A percentile compares a stretch with the other conserved stretches of the same genome.
phyloP scores from a whole-genome alignment of 2,329 filamentous ascomycete genomes.

The Trichoderma sp. region DNA sequence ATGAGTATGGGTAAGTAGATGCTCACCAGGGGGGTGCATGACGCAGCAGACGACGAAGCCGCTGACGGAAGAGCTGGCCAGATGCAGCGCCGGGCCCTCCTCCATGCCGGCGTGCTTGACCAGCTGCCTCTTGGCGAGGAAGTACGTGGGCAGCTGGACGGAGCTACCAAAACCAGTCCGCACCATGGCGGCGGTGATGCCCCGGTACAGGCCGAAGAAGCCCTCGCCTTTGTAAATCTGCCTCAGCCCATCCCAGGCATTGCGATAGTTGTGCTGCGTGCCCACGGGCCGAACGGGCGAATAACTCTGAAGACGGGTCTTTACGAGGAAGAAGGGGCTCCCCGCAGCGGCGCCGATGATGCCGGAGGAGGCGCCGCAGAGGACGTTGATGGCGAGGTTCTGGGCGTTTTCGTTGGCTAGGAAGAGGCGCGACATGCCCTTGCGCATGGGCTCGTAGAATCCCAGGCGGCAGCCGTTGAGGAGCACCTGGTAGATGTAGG shows the following conservation, averaged over 20 bases:
- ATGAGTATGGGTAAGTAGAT: neutral
- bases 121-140: constrained; percentile 88
- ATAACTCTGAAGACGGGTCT: constrained; percentile 91
- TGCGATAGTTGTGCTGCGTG: constrained; percentile 91
- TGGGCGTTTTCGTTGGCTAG: constrained; percentile 73
- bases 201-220: constrained; percentile 77
- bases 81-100: constrained; percentile 83
- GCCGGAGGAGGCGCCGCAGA: constrained; percentile 84
- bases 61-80: constrained; percentile 82
- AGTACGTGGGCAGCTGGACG: constrained; percentile 95
- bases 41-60: constrained; percentile 96
- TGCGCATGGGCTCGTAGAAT: constrained; percentile 94
- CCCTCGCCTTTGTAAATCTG: constrained; percentile 80
- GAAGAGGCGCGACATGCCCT: constrained; percentile 63
- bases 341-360: constrained; percentile 90
- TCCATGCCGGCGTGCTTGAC: constrained; percentile 81
- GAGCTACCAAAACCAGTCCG: constrained; percentile 93
- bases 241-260: constrained; percentile 76
- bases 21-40: constrained; percentile 90
- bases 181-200: constrained; percentile 91
- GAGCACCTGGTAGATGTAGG: constrained; percentile 93
- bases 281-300: constrained; percentile 91
- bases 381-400: constrained; percentile 86
- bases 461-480: constrained; percentile 95
- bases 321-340: constrained; percentile 96